Base-by-base conservation (phyloP, 345 rosid genomes). In the Euphorbia tirucalli region DNA sequence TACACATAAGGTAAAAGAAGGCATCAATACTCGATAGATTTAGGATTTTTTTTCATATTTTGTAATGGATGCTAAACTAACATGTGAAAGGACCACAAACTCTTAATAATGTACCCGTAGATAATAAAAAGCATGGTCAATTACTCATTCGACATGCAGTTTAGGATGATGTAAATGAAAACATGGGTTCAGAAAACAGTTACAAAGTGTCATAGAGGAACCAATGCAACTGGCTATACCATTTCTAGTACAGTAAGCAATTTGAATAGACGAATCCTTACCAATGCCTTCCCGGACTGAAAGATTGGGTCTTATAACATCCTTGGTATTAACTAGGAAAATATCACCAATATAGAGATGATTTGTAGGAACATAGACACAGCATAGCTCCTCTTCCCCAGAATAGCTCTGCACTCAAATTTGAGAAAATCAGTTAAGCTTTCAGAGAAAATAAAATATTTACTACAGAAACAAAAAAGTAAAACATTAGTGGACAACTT, bases 251-350 rank as follows among this genome's bases (percentile, higher is more conserved):
- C 56, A 60, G 10, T 5, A 66, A 59, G 5, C 14, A 31, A 25
- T n/a, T 52, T 32, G 48, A 7, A 70, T 32, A 65, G 69, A 49
- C 46, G 11, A 67, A 41, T 75, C 74, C 91, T 89, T 71, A 92
- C 99, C 99, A 55, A 95, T 95, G 79, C 98, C 98, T 88, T 96
- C 99, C 50, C 97, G 87, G 71, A 96, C 98, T 4, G 97, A 96
- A 4, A 93, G 88, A 81, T 88, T 93, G 61, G 99, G 99, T 76
- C 98, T 86, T 81, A 96, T 90, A 65, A 93, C 95, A 76, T 96
- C 99, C 64, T 83, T 88, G 49, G 90, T 75, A 78, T 80, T 87
- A 39, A 93, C 82, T 35, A 96, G 88, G 87, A 96, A 91, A 63
- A 96, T 83, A 79, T 96, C 99, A 19, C 98, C 99, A 57, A 96